phyloP scores from a whole-genome alignment of 345 rosid genomes.

The Litchi chinensis region DNA sequence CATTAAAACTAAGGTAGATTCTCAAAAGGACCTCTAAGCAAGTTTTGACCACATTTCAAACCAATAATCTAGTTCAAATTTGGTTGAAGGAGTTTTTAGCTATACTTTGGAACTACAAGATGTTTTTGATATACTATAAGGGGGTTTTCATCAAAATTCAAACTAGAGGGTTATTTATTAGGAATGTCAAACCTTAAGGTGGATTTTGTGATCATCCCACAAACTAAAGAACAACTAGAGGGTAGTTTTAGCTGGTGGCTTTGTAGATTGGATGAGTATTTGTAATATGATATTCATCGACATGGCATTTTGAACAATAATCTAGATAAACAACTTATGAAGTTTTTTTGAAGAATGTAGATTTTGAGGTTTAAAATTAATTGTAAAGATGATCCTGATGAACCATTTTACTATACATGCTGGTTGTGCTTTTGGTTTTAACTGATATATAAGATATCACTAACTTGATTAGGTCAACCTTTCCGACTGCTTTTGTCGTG shows the following conservation, averaged over 20 bases:
- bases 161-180: too few species aligned
- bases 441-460: neutral
- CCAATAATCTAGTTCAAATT: too few species aligned
- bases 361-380: neutral
- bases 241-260: conserved; percentile 1
- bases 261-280: neutral
- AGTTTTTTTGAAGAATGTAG: neutral
- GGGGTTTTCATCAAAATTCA: neutral
- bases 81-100: too few species aligned
- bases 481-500: neutral
- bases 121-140: neutral
- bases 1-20: too few species aligned
- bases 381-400: neutral
- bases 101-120: neutral
- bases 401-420: neutral
- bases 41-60: too few species aligned
- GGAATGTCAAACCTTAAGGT: neutral
- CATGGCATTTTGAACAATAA: neutral
- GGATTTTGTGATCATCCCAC: neutral
- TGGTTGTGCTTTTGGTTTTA: neutral
- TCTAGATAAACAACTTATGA: neutral
- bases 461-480: neutral
- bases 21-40: too few species aligned
- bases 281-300: too few species aligned
- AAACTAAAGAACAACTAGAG: neutral